phyloP scores from a whole-genome alignment of 371 early-diverging fungal species.

The Mucor circinelloides region DNA sequence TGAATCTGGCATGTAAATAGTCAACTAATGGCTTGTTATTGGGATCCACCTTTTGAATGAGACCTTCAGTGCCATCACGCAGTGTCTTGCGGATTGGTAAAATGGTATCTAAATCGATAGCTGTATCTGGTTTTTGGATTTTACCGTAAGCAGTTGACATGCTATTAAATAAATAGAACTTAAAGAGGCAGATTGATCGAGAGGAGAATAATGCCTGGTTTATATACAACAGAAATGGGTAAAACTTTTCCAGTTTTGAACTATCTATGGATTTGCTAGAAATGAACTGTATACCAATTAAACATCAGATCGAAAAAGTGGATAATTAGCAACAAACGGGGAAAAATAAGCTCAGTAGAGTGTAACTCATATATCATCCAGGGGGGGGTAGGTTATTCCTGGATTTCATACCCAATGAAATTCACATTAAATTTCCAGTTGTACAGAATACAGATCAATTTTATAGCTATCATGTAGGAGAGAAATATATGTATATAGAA shows the following conservation, averaged over 20 bases:
- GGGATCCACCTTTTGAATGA: slow-evolving; percentile 35
- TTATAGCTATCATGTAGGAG: neutral
- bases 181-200: neutral
- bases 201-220: neutral
- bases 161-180: neutral
- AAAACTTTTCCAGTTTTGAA: neutral
- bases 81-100: slow-evolving; percentile 52
- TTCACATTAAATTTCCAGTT: neutral
- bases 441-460: slow-evolving; percentile 1
- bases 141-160: slow-evolving; percentile 72
- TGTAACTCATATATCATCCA: neutral
- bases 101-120: slow-evolving; percentile 28
- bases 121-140: slow-evolving; percentile 48
- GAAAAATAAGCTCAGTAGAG: neutral
- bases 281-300: neutral
- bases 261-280: neutral
- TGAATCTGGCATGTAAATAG: slow-evolving; percentile 62
- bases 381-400: neutral
- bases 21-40: slow-evolving; percentile 36
- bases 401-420: neutral
- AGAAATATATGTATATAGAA: slow-evolving; percentile 12
- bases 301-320: neutral
- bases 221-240: neutral
- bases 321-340: neutral
- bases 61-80: slow-evolving; percentile 30